Percentiles rank a stretch among this genome's conserved stretches.
Conservation (phyloP, 352 stramenopile species). For the Plasmopara muralis region DNA sequence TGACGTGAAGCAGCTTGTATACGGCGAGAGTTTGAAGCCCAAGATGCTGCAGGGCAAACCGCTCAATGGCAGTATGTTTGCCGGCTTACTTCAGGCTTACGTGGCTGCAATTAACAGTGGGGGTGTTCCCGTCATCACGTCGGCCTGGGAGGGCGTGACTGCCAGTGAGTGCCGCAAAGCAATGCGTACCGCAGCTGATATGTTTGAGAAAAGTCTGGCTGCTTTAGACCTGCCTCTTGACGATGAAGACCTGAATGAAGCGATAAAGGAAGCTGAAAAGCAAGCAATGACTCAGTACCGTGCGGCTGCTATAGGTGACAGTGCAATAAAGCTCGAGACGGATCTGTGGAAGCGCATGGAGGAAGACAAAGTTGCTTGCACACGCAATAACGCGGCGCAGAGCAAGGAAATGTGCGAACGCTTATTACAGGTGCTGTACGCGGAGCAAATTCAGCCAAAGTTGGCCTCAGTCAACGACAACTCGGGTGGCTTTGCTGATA, state of each 20-base stretch:
- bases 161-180: conserved; percentile 77
- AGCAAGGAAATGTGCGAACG: conserved; percentile 79
- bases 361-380: conserved; percentile 46
- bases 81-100: conserved; percentile 71
- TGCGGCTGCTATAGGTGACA: conserved; percentile 59
- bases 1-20: conserved; percentile 65
- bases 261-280: conserved; percentile 51
- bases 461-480: conserved; percentile 41
- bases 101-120: conserved; percentile 85
- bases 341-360: conserved; percentile 66
- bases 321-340: conserved; percentile 47
- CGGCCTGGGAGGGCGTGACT: conserved; percentile 81
- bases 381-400: conserved; percentile 40
- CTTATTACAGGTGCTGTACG: conserved; percentile 73
- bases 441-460: conserved; percentile 74
- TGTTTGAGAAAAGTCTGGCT: conserved; percentile 54
- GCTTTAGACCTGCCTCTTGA: conserved; percentile 66
- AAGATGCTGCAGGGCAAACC: conserved; percentile 80
- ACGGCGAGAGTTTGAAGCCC: conserved; percentile 58
- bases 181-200: conserved; percentile 45
- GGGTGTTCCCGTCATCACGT: conserved; percentile 81
- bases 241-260: conserved; percentile 49
- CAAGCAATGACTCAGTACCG: conserved; percentile 54
- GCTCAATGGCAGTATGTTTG: conserved; percentile 82
- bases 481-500: conserved; percentile 53